phyloP scores from a whole-genome alignment of 139 green algal species.

The Chlorella sp. region DNA sequence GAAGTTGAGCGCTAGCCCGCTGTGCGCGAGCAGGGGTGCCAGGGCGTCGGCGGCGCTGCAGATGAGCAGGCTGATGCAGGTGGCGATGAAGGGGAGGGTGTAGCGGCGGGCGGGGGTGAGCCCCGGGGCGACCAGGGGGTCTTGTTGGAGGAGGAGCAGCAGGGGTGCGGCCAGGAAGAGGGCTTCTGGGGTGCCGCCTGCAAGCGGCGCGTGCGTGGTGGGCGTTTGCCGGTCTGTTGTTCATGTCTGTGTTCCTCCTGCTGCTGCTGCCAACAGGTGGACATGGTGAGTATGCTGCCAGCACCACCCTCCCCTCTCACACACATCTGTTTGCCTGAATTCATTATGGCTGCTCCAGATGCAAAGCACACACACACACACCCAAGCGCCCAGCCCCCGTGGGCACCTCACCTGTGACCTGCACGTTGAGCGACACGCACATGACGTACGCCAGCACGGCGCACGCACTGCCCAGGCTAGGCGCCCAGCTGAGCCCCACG shows the following conservation, averaged over 20 bases:
- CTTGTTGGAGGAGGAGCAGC: slow-evolving; percentile 77
- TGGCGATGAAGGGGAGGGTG: slow-evolving; percentile 45
- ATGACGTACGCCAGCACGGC: slow-evolving; percentile 66
- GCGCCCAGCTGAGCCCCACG: slow-evolving; percentile 60
- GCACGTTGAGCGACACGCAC: slow-evolving; percentile 58
- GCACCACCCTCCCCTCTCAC: background rate
- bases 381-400: background rate
- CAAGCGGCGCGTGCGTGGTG: background rate
- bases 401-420: slow-evolving; percentile 22
- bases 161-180: slow-evolving; percentile 70
- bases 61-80: background rate
- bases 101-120: slow-evolving; percentile 66
- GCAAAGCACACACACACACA: background rate
- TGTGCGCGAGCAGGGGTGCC: background rate
- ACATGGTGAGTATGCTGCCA: background rate
- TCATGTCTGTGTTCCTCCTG: background rate
- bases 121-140: slow-evolving; percentile 58
- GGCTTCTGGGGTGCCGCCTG: slow-evolving; percentile 42
- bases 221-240: background rate
- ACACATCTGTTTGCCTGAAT: background rate
- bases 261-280: background rate
- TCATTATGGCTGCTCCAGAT: background rate
- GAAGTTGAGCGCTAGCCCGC: background rate
- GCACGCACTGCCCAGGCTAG: slow-evolving; percentile 70
- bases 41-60: background rate